Evolutionary conservation across 257 asterid species (phyloP), one percentile per base, ranked within the genome.

Genomic region (Asclepias syriaca): DNA sequence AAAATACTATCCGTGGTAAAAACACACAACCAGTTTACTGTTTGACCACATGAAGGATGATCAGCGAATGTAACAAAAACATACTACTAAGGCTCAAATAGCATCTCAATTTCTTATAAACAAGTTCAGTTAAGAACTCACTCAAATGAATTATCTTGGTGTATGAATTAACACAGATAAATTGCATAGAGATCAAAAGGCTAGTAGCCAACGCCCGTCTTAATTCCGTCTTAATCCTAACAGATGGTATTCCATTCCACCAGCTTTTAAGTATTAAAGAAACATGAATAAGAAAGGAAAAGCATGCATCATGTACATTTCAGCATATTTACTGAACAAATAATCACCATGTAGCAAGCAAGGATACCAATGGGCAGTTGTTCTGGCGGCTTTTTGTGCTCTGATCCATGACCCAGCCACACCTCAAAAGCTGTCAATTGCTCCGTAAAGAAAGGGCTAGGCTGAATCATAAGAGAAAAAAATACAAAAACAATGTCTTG

Each of bases 371-470:
- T 95, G 63, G 99, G 99, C 77, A 95, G 81, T 87, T 92, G 99
- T 67, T 95, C 99, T 5, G 98, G 99, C 65, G 96, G 97, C 75
- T 95, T 95, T 80, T 95, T 95, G 76, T 83, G 81, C 78, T 95
- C 95, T 65, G 99, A 95, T 78, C 99, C 99, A 86, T 92, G 98
- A 86, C 92, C 97, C 76, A 95, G 98, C 99, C 99, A 95, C 70
- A 95, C 96, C 82, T 95, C 99, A 88, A 95, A 95, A 68, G 98
- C 98, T 45, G 97, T 91, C 85, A 94, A 83, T 88, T 84, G 88
- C 81, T 87, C 91, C 48, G 86, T 81, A 70, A 85, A 85, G 73
- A 95, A 95, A 65, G 96, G 96, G 80, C 99, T 95, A 16, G 97
- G 97, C 99, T 95, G 96, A 73, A 63, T 63, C 46, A 63, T 73